These are phyloP conservation scores for Cynara cardunculus DNA, from an alignment of 129 eudicot species.

Conservation along the genomic window DNA sequence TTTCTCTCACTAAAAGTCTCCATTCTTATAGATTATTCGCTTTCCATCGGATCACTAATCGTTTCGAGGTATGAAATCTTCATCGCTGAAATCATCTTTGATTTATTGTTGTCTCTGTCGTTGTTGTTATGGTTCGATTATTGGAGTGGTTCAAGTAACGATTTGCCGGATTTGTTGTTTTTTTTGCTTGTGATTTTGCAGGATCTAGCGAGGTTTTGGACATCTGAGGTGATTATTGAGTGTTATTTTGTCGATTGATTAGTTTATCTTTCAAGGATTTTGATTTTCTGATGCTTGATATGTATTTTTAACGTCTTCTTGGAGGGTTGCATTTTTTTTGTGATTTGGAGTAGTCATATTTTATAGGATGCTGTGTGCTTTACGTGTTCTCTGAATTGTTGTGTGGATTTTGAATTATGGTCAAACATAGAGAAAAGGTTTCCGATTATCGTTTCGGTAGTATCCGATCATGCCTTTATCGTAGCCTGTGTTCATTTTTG, in stretches of 20 bases:
- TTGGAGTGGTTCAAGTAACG: slow-evolving; percentile 5
- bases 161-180: background rate
- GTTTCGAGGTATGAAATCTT: slow-evolving; percentile 4
- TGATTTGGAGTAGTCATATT: background rate
- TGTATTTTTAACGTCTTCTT: background rate
- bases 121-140: background rate
- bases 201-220: slow-evolving; percentile 15
- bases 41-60: slow-evolving; percentile 9
- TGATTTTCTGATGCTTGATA: background rate
- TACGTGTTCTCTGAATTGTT: background rate
- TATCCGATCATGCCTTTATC: background rate
- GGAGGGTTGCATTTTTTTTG: slow-evolving; percentile 5
- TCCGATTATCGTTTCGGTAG: background rate
- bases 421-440: slow-evolving; percentile 12
- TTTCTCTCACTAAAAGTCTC: slow-evolving; percentile 15
- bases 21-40: slow-evolving; percentile 8
- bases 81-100: background rate
- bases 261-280: background rate
- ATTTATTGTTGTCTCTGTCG: background rate
- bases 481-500: background rate
- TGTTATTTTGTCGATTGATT: background rate
- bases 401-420: background rate
- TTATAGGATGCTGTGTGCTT: background rate
- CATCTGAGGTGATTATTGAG: slow-evolving; percentile 11
- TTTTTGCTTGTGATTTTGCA: slow-evolving; percentile 17